Evolutionary conservation across 2,329 filamentous ascomycete species (phyloP), one percentile per base, ranked within the genome.

Genomic region (Aspergillus fumigatiaffinis): DNA sequence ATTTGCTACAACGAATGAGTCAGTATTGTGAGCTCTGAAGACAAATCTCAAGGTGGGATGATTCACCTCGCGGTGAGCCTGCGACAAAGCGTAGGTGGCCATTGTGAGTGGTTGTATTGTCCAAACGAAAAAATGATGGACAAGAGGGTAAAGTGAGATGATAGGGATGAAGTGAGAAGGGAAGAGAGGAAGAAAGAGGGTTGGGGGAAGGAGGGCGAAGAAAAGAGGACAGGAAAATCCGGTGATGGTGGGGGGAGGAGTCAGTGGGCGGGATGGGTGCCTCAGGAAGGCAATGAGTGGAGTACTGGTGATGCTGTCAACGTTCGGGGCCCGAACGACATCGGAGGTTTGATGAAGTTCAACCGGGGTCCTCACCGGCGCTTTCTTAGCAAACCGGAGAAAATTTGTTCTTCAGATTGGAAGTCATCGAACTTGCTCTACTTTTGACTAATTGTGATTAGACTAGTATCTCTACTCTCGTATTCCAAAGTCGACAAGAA

Each of bases 1-100:
- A 99, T 91, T 86, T 97, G 87, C 92, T 96, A 69, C 68, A 64
- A 54, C 52, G 55, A 54, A 62, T 64, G 63, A 68, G 71, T 78
- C 69, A 77, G 70, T 67, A 56, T 56, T 60, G 52, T 58, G 52
- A 60, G 57, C 49, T 53, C 26, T 29, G 48, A 4, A 51, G 52
- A 54, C 58, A 57, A 56, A 35, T 48, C 48, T 51, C 60, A 55
- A 9, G 21, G 54, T 23, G 54, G 46, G 28, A 29, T 54, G 62
- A 53, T 51, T 77, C 73, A 87, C 84, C 70, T 87, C 85, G 78
- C 84, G 79, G 79, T 89, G 86, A 73, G 84, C 80, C 75, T 85
- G 77, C 60, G 86, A 81, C 55, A 89, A 82, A 68, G 86, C 86
- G 79, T 89, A 88, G 70, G 76, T 77, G 60, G 73, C 69, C 74